Evolutionary conservation across 2,329 filamentous ascomycete species (phyloP), one percentile per base, ranked within the genome.

Genomic region (Ophiocordyceps camponoti-floridani): DNA sequence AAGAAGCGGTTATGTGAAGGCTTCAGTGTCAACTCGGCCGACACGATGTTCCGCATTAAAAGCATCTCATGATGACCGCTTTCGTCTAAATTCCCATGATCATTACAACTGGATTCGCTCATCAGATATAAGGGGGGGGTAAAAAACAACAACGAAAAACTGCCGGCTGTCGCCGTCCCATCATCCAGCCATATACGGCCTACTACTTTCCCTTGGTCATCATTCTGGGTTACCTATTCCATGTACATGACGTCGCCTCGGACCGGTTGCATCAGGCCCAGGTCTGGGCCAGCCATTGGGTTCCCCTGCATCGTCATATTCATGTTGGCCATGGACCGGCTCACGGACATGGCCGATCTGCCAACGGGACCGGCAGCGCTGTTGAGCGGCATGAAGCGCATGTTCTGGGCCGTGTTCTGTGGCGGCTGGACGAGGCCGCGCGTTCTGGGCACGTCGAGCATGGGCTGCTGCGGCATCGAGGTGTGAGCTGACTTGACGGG

Each of bases 191-290:
- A 27, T 41, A 27, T 40, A 14, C 18, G 19, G 16, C 5, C 23
- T 23, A 3, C 23, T 23, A 3, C 23, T 23, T 23, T 23, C 23
- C 23, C 23, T 23, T 5, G 23, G 23, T 23, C 23, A 23, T 23
- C 23, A 23, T 23, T 3, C 23, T 23, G 5, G 3, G 23, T 23
- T 41, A 45, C 44, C 48, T 58, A 71, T 50, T 71, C 68, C 63
- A 72, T 66, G 52, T 69, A 74, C 67, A 75, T 71, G 37, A 63
- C 59, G 45, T 73, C 69, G 38, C 62, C 59, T 42, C 64, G 61
- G 33, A 69, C 62, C 30, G 64, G 62, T 46, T 67, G 63, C 56
- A 70, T 68, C 53, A 70, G 60, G 47, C 58, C 56, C 55, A 71
- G 64, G 40, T 70, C 67, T 13, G 57, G 58, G 40, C 59, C 59